phyloP scores from a whole-genome alignment of 2,329 filamentous ascomycete species.

The Trichophyton schoenleinii region DNA sequence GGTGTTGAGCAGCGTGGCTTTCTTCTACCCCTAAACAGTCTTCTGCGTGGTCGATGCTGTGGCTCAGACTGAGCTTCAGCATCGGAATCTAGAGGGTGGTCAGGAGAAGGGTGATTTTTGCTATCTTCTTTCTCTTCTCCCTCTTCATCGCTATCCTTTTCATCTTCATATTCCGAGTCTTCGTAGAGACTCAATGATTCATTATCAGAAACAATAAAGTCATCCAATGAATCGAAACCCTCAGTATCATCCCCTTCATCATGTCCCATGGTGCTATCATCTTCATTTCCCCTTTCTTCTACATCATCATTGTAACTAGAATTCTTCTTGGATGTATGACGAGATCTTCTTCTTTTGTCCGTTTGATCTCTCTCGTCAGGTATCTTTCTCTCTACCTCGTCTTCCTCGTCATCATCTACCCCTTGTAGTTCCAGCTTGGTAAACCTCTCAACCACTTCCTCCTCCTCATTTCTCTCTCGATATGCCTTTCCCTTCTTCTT shows the following conservation, averaged over 20 bases:
- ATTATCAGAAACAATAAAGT: conserved; percentile 32
- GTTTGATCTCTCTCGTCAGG: neutral
- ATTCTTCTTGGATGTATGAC: neutral
- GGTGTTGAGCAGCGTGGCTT: neutral
- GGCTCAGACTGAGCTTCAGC: neutral
- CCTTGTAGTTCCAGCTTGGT: neutral
- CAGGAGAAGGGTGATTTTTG: conserved; percentile 14
- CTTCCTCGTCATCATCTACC: neutral
- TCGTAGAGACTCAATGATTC: conserved; percentile 27
- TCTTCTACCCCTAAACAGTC: conserved; percentile 25
- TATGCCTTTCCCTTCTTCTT: neutral
- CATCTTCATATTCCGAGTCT: conserved; percentile 15
- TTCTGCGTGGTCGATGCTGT: conserved; percentile 18
- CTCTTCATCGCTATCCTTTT: conserved; percentile 5
- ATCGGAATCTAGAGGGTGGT: neutral
- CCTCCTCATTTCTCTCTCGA: neutral
- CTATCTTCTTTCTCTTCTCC: conserved; percentile 20
- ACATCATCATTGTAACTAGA: neutral
- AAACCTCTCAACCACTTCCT: neutral
- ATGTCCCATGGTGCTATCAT: conserved; percentile 2
- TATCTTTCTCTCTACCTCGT: neutral
- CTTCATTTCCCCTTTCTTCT: neutral
- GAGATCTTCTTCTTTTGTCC: neutral
- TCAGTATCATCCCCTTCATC: conserved; percentile 19
- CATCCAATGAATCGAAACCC: conserved; percentile 27